Conservation (phyloP, 371 early-diverging fungal genomes). For the Mucor plumbeus region DNA sequence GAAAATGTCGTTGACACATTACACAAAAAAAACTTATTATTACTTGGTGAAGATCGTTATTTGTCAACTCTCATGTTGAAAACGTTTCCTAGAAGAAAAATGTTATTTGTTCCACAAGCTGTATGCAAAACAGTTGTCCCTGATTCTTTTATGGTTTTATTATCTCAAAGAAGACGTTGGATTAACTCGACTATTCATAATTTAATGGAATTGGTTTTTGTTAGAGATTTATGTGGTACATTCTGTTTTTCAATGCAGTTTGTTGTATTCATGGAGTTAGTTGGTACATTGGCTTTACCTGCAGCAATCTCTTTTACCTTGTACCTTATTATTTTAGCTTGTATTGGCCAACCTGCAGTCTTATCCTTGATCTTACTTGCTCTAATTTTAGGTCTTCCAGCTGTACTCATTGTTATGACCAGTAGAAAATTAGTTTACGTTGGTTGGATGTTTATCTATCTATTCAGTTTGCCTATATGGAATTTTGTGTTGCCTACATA, state of each 20-base stretch:
- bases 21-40: slow-evolving; percentile 94
- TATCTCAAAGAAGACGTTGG: slow-evolving; percentile 93
- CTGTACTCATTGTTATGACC: slow-evolving; percentile 88
- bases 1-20: slow-evolving; percentile 91
- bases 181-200: slow-evolving; percentile 94
- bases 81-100: slow-evolving; percentile 89
- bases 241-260: slow-evolving; percentile 93
- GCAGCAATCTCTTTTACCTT: slow-evolving; percentile 82
- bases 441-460: slow-evolving; percentile 95
- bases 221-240: slow-evolving; percentile 87
- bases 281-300: slow-evolving; percentile 87
- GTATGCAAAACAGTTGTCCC: slow-evolving; percentile 88
- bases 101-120: slow-evolving; percentile 94
- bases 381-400: slow-evolving; percentile 82
- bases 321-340: slow-evolving; percentile 55
- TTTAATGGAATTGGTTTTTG: slow-evolving; percentile 82
- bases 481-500: slow-evolving; percentile 96
- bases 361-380: slow-evolving; percentile 79
- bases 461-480: slow-evolving; percentile 96
- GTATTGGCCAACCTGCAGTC: slow-evolving; percentile 58
- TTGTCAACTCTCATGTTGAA: slow-evolving; percentile 94
- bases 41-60: slow-evolving; percentile 96
- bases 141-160: slow-evolving; percentile 75
- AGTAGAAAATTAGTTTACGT: slow-evolving; percentile 90
- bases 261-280: slow-evolving; percentile 85